Evolutionary conservation across 495 filamentous ascomycete species (phyloP).

Genomic region (Penicillium nucicola): DNA sequence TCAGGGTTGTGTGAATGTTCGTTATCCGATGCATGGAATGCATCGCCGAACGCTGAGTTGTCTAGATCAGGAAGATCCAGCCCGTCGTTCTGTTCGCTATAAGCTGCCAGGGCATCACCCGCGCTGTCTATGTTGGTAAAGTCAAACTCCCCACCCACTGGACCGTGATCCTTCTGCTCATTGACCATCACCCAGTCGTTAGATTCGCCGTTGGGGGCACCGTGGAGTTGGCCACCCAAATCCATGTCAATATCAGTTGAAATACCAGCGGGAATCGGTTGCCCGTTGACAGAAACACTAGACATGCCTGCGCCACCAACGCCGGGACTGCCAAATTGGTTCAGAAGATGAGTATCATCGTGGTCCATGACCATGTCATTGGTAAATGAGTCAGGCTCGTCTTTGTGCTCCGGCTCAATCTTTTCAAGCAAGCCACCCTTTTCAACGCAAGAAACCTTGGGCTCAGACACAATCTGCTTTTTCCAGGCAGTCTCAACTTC

Average conservation of each 20-base stretch:
- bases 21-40: slow-evolving; percentile 58
- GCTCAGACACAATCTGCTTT: slow-evolving; percentile 54
- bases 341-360: slow-evolving; percentile 54
- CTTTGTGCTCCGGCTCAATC: slow-evolving; percentile 42
- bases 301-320: slow-evolving; percentile 35
- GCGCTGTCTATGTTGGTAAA: slow-evolving; percentile 60
- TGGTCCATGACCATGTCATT: slow-evolving; percentile 67
- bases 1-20: slow-evolving; percentile 44
- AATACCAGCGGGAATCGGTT: slow-evolving; percentile 14
- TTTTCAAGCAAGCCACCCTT: slow-evolving; percentile 70
- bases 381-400: slow-evolving; percentile 32
- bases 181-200: slow-evolving; percentile 62
- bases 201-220: slow-evolving; percentile 36
- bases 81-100: slow-evolving; percentile 50
- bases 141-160: slow-evolving; percentile 40
- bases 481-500: slow-evolving; percentile 55
- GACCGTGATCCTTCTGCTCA: slow-evolving; percentile 33
- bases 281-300: slow-evolving; percentile 23
- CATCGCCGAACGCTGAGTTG: slow-evolving; percentile 61
- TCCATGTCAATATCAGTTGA: slow-evolving; percentile 42
- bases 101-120: slow-evolving; percentile 61
- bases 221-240: slow-evolving; percentile 31
- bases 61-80: slow-evolving; percentile 52
- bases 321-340: slow-evolving; percentile 59
- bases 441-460: slow-evolving; percentile 63